These are phyloP conservation scores for Didymella glomerata DNA, from an alignment of 2,329 filamentous ascomycete genomes.

Conservation along the genomic window DNA sequence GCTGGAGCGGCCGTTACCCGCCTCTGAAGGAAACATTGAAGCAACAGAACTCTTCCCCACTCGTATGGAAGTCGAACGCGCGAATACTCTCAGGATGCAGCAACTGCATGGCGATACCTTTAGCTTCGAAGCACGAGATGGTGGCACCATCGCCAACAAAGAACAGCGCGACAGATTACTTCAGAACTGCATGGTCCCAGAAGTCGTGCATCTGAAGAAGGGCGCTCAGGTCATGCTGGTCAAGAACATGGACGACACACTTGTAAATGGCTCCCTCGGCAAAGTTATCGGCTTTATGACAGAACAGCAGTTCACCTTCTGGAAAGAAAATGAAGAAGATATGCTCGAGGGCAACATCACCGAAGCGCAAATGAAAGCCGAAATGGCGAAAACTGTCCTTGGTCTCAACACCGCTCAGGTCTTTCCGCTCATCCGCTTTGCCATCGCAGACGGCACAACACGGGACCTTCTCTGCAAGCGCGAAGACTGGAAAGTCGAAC, in stretches of 20 bases:
- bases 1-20: slow-evolving; percentile 68
- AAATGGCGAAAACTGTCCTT: slow-evolving; percentile 58
- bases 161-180: slow-evolving; percentile 78
- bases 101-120: slow-evolving; percentile 73
- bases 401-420: slow-evolving; percentile 62
- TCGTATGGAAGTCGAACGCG: slow-evolving; percentile 84
- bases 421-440: slow-evolving; percentile 87
- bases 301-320: slow-evolving; percentile 67
- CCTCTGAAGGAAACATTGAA: slow-evolving; percentile 77
- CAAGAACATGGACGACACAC: slow-evolving; percentile 93
- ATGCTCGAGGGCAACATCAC: slow-evolving; percentile 61
- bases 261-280: slow-evolving; percentile 94
- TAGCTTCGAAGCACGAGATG: slow-evolving; percentile 77
- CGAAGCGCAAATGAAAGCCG: slow-evolving; percentile 50
- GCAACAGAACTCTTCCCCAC: slow-evolving; percentile 96
- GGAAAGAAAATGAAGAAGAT: slow-evolving; percentile 65
- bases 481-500: slow-evolving; percentile 95
- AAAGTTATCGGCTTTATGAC: slow-evolving; percentile 84
- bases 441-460: slow-evolving; percentile 77
- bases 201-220: slow-evolving; percentile 80
- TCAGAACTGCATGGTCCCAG: slow-evolving; percentile 91
- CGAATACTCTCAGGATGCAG: slow-evolving; percentile 78
- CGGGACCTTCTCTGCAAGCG: slow-evolving; percentile 82
- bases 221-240: slow-evolving; percentile 99
- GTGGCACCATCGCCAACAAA: slow-evolving; percentile 72